Percentiles rank a stretch among this genome's conserved stretches.
These are phyloP conservation scores for Sugiyamaella boreocaroliniensis DNA, from an alignment of 805 yeast genomes.

Conservation along the genomic window DNA sequence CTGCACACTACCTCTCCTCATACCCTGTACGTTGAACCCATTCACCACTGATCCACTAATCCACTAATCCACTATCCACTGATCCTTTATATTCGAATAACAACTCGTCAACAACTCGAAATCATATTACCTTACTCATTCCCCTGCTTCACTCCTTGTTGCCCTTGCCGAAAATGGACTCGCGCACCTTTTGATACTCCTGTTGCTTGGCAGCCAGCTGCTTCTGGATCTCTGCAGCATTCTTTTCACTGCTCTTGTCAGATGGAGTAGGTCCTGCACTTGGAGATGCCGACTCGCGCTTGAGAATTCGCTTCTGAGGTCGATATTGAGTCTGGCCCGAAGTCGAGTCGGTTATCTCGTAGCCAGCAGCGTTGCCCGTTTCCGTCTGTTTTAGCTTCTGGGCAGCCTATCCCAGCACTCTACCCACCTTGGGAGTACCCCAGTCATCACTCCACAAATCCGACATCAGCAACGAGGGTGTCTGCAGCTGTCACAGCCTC, in stretches of 20 bases:
- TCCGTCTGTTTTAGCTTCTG: no score
- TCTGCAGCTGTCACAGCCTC: not conserved
- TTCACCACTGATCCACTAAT: no score
- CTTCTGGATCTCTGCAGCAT: constrained; percentile 1
- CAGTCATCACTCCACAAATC: constrained; percentile 5
- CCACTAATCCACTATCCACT: no score
- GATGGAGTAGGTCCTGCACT: not conserved
- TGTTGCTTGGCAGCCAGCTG: constrained; percentile 9
- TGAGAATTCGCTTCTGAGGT: constrained; percentile 18
- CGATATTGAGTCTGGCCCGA: constrained; percentile 10
- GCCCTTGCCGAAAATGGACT: constrained; percentile 15
- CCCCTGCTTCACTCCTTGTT: not conserved
- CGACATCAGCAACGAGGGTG: not conserved
- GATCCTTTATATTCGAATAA: no score
- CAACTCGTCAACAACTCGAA: no score
- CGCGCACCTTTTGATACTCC: constrained; percentile 11
- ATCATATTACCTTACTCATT: no score
- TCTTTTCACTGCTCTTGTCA: not conserved
- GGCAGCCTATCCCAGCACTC: not conserved
- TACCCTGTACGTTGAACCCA: no score
- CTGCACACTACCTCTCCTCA: no score
- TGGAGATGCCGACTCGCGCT: constrained; percentile 7
- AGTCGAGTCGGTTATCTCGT: constrained; percentile 13
- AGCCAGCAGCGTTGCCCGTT: not conserved
- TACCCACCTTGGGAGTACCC: not conserved